Evolutionary conservation across 1,284 basidiomycete genomes (phyloP), one percentile per base, ranked within the genome.

Genomic region (Fomitopsis palustris): DNA sequence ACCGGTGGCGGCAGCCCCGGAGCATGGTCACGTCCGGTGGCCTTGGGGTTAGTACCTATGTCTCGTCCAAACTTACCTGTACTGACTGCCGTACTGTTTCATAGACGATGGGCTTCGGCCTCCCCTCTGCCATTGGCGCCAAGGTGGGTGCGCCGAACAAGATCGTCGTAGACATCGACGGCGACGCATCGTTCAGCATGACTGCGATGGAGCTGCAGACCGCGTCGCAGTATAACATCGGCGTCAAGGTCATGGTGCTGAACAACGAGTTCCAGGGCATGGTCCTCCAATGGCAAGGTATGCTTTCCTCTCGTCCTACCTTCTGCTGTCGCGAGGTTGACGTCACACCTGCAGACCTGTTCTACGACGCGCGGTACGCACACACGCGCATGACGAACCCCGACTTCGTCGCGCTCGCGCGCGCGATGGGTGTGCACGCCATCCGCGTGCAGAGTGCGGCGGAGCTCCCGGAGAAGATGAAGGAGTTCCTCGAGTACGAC

Each of bases 181-280:
- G 96, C 31, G 96, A 99, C 71, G 96, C 96, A 0, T 96, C 93
- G 16, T 96, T 98, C 78, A 96, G 92, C 69, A 99, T 99, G 97
- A 98, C 96, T 3, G 96, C 95, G 0, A 99, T 98, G 97, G 97
- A 99, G 77, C 87, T 98, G 56, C 89, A 90, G 23, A 99, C 96
- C 0, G 96, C 96, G 4, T 83, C 90, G 27, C 92, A 96, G 73
- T 96, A 86, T 78, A 78, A 84, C 72, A 96, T 99, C 62, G 96
- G 97, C 61, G 93, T 98, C 70, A 99, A 99, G 78, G 91, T 92
- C 39, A 78, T 96, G 64, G 77, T 96, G 23, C 75, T 96, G 68
- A 95, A 96, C 81, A 96, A 96, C 77, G 92, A 95, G 74, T 96
- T 95, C 84, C 93, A 96, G 75, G 96, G 96, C 58, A 98, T 99